Evolutionary conservation across 345 rosid genomes (phyloP).

Genomic region (Lepidium sativum): DNA sequence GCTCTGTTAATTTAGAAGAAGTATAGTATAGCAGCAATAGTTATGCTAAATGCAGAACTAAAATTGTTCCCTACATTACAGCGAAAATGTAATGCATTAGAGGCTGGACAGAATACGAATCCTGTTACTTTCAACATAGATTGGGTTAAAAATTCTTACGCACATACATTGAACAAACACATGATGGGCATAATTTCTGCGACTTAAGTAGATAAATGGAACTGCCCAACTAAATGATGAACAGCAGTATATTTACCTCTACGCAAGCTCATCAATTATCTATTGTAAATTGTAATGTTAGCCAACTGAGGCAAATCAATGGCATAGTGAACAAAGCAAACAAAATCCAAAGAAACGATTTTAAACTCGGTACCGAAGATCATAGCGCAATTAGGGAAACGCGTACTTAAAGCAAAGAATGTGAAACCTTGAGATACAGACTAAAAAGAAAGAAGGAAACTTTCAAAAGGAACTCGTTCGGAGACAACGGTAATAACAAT

Average conservation of each 20-base stretch:
- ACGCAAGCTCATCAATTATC: background rate
- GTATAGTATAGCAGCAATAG: background rate
- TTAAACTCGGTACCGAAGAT: background rate
- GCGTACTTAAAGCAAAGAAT: background rate
- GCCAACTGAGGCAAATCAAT: slow-evolving; percentile 2
- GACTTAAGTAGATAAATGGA: background rate
- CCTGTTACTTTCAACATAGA: background rate
- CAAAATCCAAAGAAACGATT: background rate
- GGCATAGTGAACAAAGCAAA: background rate
- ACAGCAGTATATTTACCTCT: background rate
- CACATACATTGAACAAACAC: background rate
- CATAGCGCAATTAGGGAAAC: background rate
- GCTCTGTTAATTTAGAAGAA: background rate
- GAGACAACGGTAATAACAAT: background rate
- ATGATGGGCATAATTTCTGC: background rate
- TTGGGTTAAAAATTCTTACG: background rate
- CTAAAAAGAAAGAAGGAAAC: background rate
- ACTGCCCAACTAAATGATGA: background rate
- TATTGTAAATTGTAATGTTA: background rate
- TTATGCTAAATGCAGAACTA: background rate
- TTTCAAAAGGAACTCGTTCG: background rate
- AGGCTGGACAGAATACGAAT: background rate
- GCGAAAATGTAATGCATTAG: background rate
- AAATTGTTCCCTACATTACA: slow-evolving; percentile 6
- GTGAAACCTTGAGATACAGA: background rate